These are phyloP conservation scores for Aspergillus luchuensis DNA, from an alignment of 2,329 filamentous ascomycete species.

Conservation along the genomic window DNA sequence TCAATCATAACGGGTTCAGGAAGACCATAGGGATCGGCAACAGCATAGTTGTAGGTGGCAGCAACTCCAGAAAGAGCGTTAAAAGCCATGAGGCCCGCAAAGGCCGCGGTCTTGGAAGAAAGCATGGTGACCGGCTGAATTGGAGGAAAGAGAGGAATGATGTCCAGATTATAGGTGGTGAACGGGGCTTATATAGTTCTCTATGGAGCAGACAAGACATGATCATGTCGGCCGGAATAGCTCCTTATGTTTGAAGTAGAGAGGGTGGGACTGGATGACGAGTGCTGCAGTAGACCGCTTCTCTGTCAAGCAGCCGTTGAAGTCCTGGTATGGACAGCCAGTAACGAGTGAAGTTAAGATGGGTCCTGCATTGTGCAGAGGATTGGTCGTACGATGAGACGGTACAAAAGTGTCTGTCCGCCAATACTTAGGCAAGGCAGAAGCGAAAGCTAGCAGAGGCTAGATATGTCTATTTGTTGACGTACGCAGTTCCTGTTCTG, in stretches of 20 bases:
- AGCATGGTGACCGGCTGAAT: not conserved
- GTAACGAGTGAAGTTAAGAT: not conserved
- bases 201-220: not conserved
- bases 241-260: not conserved
- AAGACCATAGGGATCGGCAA: not conserved
- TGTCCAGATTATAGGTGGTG: not conserved
- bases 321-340: not conserved
- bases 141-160: not conserved
- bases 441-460: not conserved
- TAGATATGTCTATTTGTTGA: not conserved
- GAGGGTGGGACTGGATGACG: not conserved
- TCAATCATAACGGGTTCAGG: not conserved
- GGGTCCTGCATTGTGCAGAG: not conserved
- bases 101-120: not conserved
- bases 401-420: not conserved
- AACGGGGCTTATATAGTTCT: not conserved
- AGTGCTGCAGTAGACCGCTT: not conserved
- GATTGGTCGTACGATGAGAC: not conserved
- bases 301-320: not conserved
- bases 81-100: not conserved
- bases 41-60: not conserved
- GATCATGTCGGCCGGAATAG: not conserved
- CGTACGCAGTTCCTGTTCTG: not conserved
- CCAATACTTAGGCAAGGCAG: not conserved
- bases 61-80: not conserved